phyloP scores from a whole-genome alignment of 129 eudicot species.

The Centrapalus pauciflorus region DNA sequence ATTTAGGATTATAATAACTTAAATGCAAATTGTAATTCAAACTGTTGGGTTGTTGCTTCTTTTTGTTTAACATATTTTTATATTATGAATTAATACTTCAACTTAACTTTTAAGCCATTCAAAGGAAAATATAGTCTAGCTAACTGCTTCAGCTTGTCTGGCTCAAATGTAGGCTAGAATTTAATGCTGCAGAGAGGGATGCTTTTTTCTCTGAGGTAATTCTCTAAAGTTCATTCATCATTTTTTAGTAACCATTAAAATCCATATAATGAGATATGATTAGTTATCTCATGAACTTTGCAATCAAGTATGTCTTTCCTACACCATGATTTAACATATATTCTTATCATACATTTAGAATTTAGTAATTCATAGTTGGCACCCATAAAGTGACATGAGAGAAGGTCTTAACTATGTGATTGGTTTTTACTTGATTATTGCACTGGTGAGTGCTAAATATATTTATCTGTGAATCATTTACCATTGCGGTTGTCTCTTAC shows the following conservation, averaged over 20 bases:
- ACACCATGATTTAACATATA: background rate
- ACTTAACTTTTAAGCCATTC: slow-evolving; percentile 7
- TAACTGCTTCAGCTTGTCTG: slow-evolving; percentile 24
- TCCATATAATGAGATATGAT: background rate
- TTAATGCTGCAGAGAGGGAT: slow-evolving; percentile 72
- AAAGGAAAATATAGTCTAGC: slow-evolving; percentile 18
- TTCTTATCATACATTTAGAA: background rate
- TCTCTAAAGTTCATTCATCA: background rate
- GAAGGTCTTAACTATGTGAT: background rate
- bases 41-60: background rate
- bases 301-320: background rate
- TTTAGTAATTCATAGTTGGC: background rate
- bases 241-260: background rate
- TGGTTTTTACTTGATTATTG: background rate
- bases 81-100: background rate
- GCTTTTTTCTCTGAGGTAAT: slow-evolving; percentile 71
- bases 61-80: background rate
- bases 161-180: slow-evolving; percentile 71
- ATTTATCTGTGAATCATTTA: too few species aligned
- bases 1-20: background rate
- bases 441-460: too few species aligned
- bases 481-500: too few species aligned
- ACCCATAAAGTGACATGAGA: too few species aligned
- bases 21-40: background rate
- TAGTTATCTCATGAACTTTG: background rate